A percentile compares a stretch with the other conserved stretches of the same genome.
Conservation (phyloP, 116 monocot species). For the Trichopus zeylanicus region DNA sequence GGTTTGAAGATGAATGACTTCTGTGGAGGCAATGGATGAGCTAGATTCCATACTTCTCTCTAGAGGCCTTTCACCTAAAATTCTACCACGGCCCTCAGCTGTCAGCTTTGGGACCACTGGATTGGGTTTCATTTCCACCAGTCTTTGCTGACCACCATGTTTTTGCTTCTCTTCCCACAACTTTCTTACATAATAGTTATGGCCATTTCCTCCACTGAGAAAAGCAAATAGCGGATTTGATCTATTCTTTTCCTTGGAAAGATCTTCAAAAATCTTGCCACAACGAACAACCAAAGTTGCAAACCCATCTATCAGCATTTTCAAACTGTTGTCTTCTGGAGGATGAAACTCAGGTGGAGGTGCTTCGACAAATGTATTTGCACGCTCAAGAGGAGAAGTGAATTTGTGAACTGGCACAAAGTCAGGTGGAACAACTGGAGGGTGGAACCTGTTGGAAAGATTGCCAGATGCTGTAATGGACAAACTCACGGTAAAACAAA, state of each 20-base stretch:
- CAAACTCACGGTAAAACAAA: too few relatives aligned
- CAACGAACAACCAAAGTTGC: conserved; percentile 82
- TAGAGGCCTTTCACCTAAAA: conserved; percentile 82
- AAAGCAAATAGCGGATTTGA: conserved; percentile 78
- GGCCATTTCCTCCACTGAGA: conserved; percentile 70
- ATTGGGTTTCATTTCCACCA: conserved; percentile 16
- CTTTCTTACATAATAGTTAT: conserved; percentile 70
- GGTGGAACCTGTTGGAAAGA: conserved; percentile 50
- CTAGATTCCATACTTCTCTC: conserved; percentile 24
- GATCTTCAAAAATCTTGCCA: conserved; percentile 84
- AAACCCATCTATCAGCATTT: conserved; percentile 71
- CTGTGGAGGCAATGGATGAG: conserved; percentile 18
- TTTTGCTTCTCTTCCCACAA: conserved; percentile 87
- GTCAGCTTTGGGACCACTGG: conserved; percentile 50
- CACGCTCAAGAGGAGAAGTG: conserved; percentile 24
- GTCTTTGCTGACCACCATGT: conserved; percentile 23
- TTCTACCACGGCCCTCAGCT: conserved; percentile 73
- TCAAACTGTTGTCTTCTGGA: conserved; percentile 71
- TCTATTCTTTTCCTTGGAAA: conserved; percentile 77
- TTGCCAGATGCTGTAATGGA: background rate
- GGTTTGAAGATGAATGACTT: conserved; percentile 48
- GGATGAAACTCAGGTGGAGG: conserved; percentile 72
- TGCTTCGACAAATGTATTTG: conserved; percentile 24
- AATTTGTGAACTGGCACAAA: conserved; percentile 74
- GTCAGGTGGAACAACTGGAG: conserved; percentile 64